phyloP scores from a whole-genome alignment of 2,329 filamentous ascomycete species.

The Cadophora sp. region DNA sequence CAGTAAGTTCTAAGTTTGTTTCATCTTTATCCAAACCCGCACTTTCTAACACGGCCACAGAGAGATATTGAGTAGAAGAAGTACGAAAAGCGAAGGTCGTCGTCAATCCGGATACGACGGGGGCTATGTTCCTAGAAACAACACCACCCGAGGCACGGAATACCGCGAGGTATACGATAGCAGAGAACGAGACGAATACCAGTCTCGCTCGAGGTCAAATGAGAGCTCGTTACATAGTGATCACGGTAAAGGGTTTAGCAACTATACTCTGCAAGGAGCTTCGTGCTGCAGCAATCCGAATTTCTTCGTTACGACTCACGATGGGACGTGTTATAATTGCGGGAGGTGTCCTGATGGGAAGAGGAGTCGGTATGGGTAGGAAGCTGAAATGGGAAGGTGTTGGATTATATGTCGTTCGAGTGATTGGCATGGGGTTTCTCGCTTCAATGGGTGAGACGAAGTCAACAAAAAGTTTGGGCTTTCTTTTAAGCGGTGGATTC shows the following conservation, averaged over 20 bases:
- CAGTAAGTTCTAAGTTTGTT: not conserved
- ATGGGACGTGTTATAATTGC: slow-evolving; percentile 7
- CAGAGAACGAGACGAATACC: not conserved
- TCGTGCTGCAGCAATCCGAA: not conserved
- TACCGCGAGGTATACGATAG: not conserved
- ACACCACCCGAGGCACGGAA: not conserved
- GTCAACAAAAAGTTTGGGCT: no score
- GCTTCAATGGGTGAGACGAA: no score
- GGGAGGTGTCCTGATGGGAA: not conserved
- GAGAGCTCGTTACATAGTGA: not conserved
- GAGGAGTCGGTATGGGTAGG: not conserved
- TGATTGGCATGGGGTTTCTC: no score
- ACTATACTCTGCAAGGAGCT: not conserved
- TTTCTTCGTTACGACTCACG: not conserved
- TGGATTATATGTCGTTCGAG: no score
- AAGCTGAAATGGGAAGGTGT: no score
- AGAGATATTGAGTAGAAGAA: not conserved
- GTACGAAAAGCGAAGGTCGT: no score
- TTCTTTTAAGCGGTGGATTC: no score
- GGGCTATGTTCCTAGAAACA: no score
- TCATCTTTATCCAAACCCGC: not conserved
- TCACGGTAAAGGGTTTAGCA: not conserved
- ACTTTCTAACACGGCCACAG: not conserved
- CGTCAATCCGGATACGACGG: no score
- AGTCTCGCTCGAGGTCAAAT: not conserved